phyloP scores from a whole-genome alignment of 2,329 filamentous ascomycete species.

The Alternaria longipes region DNA sequence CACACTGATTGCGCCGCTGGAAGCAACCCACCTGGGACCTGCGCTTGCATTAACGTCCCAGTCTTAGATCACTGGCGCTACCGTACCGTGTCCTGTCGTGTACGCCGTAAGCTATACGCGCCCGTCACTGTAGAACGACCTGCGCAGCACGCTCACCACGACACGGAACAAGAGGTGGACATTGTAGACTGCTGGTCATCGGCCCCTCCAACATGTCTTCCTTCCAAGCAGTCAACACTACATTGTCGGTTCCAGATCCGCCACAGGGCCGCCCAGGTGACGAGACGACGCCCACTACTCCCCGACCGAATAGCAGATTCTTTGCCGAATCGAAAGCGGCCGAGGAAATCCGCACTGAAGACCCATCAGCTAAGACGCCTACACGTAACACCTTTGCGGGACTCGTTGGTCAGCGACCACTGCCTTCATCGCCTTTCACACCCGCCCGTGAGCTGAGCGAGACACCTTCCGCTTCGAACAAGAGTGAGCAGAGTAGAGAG shows the following conservation, averaged over 20 bases:
- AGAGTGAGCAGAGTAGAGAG: slow-evolving; percentile 59
- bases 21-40: slow-evolving; percentile 11
- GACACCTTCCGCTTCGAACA: slow-evolving; percentile 45
- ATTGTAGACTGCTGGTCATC: slow-evolving; percentile 7
- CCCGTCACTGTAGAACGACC: slow-evolving; percentile 13
- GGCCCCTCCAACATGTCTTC: slow-evolving; percentile 58
- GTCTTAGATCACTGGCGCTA: slow-evolving; percentile 12
- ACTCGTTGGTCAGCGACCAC: slow-evolving; percentile 57
- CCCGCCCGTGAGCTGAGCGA: slow-evolving; percentile 58
- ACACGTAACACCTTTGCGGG: slow-evolving; percentile 65
- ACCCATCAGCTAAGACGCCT: slow-evolving; percentile 65
- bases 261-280: slow-evolving; percentile 59
- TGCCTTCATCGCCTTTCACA: slow-evolving; percentile 55
- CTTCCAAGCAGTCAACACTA: slow-evolving; percentile 70
- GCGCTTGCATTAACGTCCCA: slow-evolving; percentile 12
- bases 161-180: slow-evolving; percentile 12
- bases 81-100: slow-evolving; percentile 10
- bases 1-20: slow-evolving; percentile 23
- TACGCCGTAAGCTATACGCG: slow-evolving; percentile 14
- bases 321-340: slow-evolving; percentile 49
- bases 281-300: slow-evolving; percentile 66
- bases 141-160: slow-evolving; percentile 20
- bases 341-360: slow-evolving; percentile 51
- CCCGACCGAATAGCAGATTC: slow-evolving; percentile 56
- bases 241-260: slow-evolving; percentile 56